These are phyloP conservation scores for Lodderomyces oxycetoniae DNA, from an alignment of 1,139 yeast species.

Conservation along the genomic window DNA sequence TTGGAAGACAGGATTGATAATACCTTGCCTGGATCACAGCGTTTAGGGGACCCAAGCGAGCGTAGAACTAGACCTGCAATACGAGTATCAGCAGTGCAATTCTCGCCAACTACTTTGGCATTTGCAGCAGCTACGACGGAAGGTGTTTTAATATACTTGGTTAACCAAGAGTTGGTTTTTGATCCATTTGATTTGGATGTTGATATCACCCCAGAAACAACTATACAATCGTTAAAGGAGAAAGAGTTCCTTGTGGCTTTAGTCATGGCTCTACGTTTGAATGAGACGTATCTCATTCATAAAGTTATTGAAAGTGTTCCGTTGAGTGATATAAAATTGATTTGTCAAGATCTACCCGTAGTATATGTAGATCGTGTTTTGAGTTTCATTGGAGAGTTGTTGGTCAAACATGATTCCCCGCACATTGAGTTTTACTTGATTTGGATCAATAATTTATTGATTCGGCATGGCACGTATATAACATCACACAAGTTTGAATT, in stretches of 20 bases:
- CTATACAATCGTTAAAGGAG: constrained; percentile 57
- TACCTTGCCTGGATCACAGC: constrained; percentile 79
- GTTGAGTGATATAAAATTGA: constrained; percentile 60
- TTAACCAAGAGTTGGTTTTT: constrained; percentile 69
- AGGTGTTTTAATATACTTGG: constrained; percentile 78
- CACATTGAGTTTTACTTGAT: constrained; percentile 80
- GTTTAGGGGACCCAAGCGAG: constrained; percentile 88
- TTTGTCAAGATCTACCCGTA: constrained; percentile 64
- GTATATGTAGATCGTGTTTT: constrained; percentile 70
- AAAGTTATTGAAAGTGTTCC: constrained; percentile 77
- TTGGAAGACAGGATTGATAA: constrained; percentile 75
- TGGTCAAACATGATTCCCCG: constrained; percentile 58
- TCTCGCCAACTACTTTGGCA: constrained; percentile 86
- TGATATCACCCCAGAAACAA: constrained; percentile 82
- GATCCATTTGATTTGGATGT: constrained; percentile 95
- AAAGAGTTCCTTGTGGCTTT: constrained; percentile 76
- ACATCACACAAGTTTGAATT: constrained; percentile 59
- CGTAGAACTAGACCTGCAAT: constrained; percentile 77
- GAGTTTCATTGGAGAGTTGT: constrained; percentile 63
- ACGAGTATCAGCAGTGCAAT: constrained; percentile 68
- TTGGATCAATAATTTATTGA: constrained; percentile 70
- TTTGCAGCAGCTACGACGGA: constrained; percentile 97
- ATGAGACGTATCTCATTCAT: constrained; percentile 71
- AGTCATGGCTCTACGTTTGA: constrained; percentile 90
- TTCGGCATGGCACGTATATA: constrained; percentile 75